Evolutionary conservation across 2,329 filamentous ascomycete genomes (phyloP), one percentile per base, ranked within the genome.

Genomic region (Penicillium italicum): DNA sequence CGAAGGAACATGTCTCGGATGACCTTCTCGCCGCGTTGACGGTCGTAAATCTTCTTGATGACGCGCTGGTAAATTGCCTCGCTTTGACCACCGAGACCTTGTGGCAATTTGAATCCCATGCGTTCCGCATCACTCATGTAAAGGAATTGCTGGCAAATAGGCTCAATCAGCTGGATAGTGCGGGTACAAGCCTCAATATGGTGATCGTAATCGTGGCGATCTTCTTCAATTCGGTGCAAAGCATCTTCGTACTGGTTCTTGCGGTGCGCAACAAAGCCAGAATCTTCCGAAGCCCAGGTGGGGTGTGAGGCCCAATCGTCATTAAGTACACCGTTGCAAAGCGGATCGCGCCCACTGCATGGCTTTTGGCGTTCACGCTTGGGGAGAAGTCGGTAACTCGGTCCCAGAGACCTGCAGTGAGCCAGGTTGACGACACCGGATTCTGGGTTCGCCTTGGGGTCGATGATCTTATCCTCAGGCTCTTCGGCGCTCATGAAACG

Each of bases 221-320:
- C 94, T 74, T 99, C 94, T 74, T 99, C 94, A 58, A 99, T 97
- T 20, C 94, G 84, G 70, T 99, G 94, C 9, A 99, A 84, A 31
- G 89, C 89, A 73, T 99, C 94, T 72, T 99, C 94, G 62, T 89
- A 96, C 52, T 88, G 85, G 66, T 99, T 99, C 82, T 99, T 99
- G 59, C 93, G 86, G 75, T 99, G 94, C 12, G 94, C 94, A 57
- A 99, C 93, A 66, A 99, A 99, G 0, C 94, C 94, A 42, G 90
- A 96, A 70, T 99, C 94, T 74, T 99, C 94, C 1, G 93, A 97
- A 1, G 93, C 94, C 94, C 94, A 99, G 0, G 94, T 99, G 4
- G 94, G 94, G 75, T 99, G 94, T 26, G 93, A 97, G 2, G 94
- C 94, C 94, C 94, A 99, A 64, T 97, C 90, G 65, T 99, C 94